phyloP scores from a whole-genome alignment of 2,329 filamentous ascomycete genomes.

The Knoxdaviesia capensis region DNA sequence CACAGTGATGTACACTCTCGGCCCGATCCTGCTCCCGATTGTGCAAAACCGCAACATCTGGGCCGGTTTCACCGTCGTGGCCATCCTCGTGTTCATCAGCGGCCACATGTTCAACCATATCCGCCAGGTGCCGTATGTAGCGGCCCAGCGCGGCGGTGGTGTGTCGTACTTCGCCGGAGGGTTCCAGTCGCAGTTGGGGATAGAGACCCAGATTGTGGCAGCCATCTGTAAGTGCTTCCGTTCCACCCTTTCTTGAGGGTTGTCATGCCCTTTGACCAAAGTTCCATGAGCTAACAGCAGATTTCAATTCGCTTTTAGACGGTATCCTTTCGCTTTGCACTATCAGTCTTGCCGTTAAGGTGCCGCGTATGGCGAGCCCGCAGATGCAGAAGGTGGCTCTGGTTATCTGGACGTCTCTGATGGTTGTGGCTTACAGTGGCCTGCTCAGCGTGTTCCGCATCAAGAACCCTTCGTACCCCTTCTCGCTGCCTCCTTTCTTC shows the following conservation, averaged over 20 bases:
- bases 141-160: slow-evolving; percentile 65
- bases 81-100: slow-evolving; percentile 80
- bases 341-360: slow-evolving; percentile 80
- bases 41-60: slow-evolving; percentile 84
- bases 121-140: slow-evolving; percentile 81
- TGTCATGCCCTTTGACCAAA: too few species aligned
- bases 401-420: slow-evolving; percentile 54
- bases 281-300: neutral
- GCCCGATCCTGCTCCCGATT: slow-evolving; percentile 61
- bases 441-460: slow-evolving; percentile 80
- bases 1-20: slow-evolving; percentile 50
- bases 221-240: slow-evolving; percentile 56
- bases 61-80: slow-evolving; percentile 75
- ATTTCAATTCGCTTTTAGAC: slow-evolving; percentile 24
- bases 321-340: slow-evolving; percentile 72
- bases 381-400: slow-evolving; percentile 60
- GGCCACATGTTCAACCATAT: slow-evolving; percentile 99
- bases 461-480: slow-evolving; percentile 92
- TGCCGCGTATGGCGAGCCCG: slow-evolving; percentile 65
- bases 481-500: slow-evolving; percentile 79
- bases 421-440: slow-evolving; percentile 82
- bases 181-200: slow-evolving; percentile 82
- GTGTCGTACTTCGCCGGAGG: slow-evolving; percentile 79
- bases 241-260: neutral
- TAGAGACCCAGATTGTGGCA: slow-evolving; percentile 90